Conservation (phyloP, 345 rosid species). For the Eucalyptus tenuipes region DNA sequence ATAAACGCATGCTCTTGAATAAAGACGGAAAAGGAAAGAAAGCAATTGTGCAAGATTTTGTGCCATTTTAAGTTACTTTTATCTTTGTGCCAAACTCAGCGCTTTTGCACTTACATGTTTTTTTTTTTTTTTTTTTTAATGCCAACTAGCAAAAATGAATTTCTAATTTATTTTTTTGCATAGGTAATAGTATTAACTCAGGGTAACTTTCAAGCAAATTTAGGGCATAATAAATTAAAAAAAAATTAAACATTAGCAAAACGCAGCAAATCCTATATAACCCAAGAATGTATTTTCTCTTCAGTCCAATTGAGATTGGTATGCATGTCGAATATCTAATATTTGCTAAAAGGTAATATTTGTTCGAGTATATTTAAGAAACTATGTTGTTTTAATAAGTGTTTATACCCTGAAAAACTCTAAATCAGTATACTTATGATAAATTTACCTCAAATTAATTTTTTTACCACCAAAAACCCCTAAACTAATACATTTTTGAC, state of each 20-base stretch:
- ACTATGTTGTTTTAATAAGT: background rate
- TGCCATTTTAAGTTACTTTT: background rate
- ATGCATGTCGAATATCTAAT: background rate
- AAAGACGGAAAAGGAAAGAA: background rate
- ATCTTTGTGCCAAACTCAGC: background rate
- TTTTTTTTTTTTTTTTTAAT: background rate
- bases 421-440: rapidly evolving
- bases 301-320: background rate
- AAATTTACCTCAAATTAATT: rapidly evolving
- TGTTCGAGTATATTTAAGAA: background rate
- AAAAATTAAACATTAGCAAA: background rate
- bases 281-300: background rate
- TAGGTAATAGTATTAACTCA: background rate
- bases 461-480: rapidly evolving
- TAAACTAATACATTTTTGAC: rapidly evolving
- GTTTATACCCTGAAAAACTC: rapidly evolving
- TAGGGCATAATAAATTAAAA: background rate
- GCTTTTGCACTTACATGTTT: background rate
- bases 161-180: background rate
- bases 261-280: background rate
- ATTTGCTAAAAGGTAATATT: background rate
- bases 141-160: background rate
- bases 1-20: background rate
- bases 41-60: background rate
- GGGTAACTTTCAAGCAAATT: background rate